Conservation (phyloP, 805 yeast genomes). For the Metschnikowia koreensis region DNA sequence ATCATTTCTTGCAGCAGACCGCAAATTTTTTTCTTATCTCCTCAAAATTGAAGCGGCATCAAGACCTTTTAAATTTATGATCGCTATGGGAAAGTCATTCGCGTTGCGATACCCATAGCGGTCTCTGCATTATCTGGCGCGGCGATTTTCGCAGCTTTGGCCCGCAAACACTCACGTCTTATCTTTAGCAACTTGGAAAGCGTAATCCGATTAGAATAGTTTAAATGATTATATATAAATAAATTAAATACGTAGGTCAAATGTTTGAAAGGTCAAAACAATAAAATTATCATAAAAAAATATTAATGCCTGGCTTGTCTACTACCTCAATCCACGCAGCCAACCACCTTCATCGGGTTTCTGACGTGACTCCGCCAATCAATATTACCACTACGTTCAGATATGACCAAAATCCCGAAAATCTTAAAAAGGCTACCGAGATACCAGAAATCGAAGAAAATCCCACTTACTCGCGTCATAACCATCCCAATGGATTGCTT, state of each 20-base stretch:
- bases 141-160: background rate
- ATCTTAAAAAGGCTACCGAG: constrained; percentile 45
- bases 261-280: too few relatives aligned
- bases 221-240: too few relatives aligned
- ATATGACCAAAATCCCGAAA: constrained; percentile 58
- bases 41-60: too few relatives aligned
- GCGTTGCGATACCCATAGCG: background rate
- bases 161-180: background rate
- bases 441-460: constrained; percentile 13
- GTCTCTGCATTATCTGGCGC: background rate
- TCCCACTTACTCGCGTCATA: constrained; percentile 59
- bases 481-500: constrained; percentile 70
- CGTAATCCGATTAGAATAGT: too few relatives aligned
- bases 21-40: too few relatives aligned
- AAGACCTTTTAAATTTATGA: background rate
- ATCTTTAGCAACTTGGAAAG: background rate
- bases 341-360: constrained; percentile 52
- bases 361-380: constrained; percentile 77
- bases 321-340: constrained; percentile 62
- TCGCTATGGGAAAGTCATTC: background rate
- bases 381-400: constrained; percentile 77
- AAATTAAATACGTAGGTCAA: too few relatives aligned
- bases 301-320: constrained; percentile 2
- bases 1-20: too few relatives aligned
- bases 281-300: too few relatives aligned